Percentiles rank a stretch among this genome's conserved stretches.
phyloP scores from a whole-genome alignment of 2,329 filamentous ascomycete genomes.

The Exophiala alcalophila region DNA sequence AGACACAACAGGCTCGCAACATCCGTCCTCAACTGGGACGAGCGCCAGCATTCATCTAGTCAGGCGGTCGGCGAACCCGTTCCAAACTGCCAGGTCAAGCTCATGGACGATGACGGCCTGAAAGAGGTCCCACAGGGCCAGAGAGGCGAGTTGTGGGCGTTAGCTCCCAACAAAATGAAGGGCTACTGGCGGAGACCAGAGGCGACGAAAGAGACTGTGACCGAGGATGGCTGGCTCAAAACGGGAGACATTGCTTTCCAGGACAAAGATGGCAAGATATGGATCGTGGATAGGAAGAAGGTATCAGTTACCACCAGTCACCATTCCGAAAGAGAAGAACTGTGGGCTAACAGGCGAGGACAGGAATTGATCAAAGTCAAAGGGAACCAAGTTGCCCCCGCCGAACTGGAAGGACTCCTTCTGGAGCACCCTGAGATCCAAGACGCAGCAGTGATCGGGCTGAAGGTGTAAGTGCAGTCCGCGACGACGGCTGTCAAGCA shows the following conservation, averaged over 20 bases:
- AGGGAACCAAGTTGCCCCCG: slow-evolving; percentile 59
- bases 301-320: not conserved
- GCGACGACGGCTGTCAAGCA: too few relatives aligned
- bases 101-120: slow-evolving; percentile 58
- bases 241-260: slow-evolving; percentile 58
- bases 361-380: slow-evolving; percentile 62
- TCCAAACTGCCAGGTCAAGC: slow-evolving; percentile 65
- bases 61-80: slow-evolving; percentile 63
- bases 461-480: slow-evolving; percentile 66
- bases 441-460: slow-evolving; percentile 67
- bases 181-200: slow-evolving; percentile 58
- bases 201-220: slow-evolving; percentile 53
- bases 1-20: slow-evolving; percentile 65
- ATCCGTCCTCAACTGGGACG: slow-evolving; percentile 63
- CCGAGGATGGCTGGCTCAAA: slow-evolving; percentile 54
- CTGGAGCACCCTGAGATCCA: slow-evolving; percentile 55
- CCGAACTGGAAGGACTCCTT: slow-evolving; percentile 57
- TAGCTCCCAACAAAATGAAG: slow-evolving; percentile 56
- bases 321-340: not conserved
- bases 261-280: slow-evolving; percentile 14
- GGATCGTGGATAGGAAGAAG: slow-evolving; percentile 70
- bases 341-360: not conserved
- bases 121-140: not conserved
- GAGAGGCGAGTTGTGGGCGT: slow-evolving; percentile 49
- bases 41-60: slow-evolving; percentile 43